These are phyloP conservation scores for Debaryomyces coudertii DNA, from an alignment of 1,139 yeast species.

Conservation along the genomic window DNA sequence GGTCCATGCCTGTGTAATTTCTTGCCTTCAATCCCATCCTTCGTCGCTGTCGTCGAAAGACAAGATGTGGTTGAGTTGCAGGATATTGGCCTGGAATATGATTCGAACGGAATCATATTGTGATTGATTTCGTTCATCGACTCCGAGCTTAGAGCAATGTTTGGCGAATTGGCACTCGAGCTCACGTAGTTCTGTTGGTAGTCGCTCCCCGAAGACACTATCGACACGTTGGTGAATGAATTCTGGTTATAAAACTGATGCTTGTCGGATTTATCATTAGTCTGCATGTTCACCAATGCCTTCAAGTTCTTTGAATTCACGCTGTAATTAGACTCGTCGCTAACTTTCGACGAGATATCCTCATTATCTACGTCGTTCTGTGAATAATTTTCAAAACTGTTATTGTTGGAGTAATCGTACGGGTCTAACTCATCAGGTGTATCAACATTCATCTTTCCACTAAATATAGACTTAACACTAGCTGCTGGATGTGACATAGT, in stretches of 20 bases:
- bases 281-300: conserved; percentile 11
- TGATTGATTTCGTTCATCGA: conserved; percentile 1
- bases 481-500: conserved; percentile 50
- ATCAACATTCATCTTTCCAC: conserved; percentile 39
- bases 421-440: conserved; percentile 29
- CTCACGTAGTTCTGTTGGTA: conserved; percentile 20
- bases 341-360: conserved; percentile 11
- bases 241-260: conserved; percentile 7
- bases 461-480: conserved; percentile 42
- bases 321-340: conserved; percentile 25
- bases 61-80: conserved; percentile 67
- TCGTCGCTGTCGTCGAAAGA: conserved; percentile 70
- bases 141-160: neutral
- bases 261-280: conserved; percentile 1
- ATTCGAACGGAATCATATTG: conserved; percentile 17
- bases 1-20: conserved; percentile 51
- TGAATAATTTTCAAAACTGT: conserved; percentile 8
- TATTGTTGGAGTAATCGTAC: conserved; percentile 17
- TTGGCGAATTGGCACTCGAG: conserved; percentile 1
- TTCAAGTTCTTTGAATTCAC: conserved; percentile 27
- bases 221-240: conserved; percentile 29
- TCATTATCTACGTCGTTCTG: conserved; percentile 11
- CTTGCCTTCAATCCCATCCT: conserved; percentile 72
- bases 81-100: conserved; percentile 56
- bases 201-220: conserved; percentile 30